phyloP scores from a whole-genome alignment of 2,329 filamentous ascomycete genomes.

The Epichloe typhina region DNA sequence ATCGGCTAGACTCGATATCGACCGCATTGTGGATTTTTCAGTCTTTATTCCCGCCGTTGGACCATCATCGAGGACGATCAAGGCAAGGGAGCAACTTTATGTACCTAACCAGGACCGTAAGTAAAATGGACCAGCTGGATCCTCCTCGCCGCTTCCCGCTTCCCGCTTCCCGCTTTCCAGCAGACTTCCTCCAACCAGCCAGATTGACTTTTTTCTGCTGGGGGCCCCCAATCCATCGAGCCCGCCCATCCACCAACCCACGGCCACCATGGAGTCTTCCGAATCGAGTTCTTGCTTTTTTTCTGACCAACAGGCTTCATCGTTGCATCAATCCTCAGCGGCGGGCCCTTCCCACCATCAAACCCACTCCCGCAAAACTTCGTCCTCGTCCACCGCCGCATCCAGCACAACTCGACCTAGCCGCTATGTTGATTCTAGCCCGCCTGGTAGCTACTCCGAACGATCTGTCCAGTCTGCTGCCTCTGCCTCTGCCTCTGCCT shows the following conservation, averaged over 20 bases:
- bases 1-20: not conserved
- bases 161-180: not conserved
- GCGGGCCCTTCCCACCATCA: not conserved
- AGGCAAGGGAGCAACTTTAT: not conserved
- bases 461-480: slow-evolving; percentile 49
- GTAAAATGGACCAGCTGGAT: not conserved
- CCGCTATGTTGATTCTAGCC: slow-evolving; percentile 45
- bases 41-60: not conserved
- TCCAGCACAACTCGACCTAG: slow-evolving; percentile 35
- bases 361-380: slow-evolving; percentile 21
- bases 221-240: not conserved
- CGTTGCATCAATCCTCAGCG: not conserved
- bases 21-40: not conserved
- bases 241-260: not conserved
- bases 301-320: not conserved
- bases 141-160: not conserved
- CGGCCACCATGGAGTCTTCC: slow-evolving; percentile 4
- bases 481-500: slow-evolving; percentile 19
- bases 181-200: not conserved
- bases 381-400: slow-evolving; percentile 28
- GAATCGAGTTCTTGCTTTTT: not conserved
- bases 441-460: slow-evolving; percentile 42
- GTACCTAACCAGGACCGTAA: not conserved
- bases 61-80: not conserved
- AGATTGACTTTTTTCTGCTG: not conserved